Percentiles rank a stretch among this genome's conserved stretches.
Evolutionary conservation across 257 asterid species (phyloP).

Genomic region (Penstemon eatonii): DNA sequence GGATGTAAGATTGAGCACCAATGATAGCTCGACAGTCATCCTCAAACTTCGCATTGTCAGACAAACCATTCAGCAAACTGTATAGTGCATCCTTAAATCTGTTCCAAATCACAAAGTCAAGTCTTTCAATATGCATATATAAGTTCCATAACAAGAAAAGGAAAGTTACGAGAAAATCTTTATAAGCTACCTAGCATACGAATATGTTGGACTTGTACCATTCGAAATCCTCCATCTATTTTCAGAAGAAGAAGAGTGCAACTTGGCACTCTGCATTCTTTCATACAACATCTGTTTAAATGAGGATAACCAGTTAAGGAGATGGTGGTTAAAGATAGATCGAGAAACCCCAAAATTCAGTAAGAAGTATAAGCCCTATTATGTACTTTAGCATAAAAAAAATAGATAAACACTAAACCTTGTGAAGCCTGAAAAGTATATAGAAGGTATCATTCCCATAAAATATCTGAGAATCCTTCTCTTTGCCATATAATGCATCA

Average conservation of each 20-base stretch:
- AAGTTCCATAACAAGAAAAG: slow-evolving; percentile 19
- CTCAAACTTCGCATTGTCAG: slow-evolving; percentile 83
- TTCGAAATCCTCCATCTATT: slow-evolving; percentile 66
- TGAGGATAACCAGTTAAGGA: slow-evolving; percentile 25
- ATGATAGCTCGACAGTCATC: slow-evolving; percentile 93
- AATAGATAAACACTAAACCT: slow-evolving; percentile 42
- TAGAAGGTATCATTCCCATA: slow-evolving; percentile 89
- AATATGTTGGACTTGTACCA: slow-evolving; percentile 48
- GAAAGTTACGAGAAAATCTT: slow-evolving; percentile 14
- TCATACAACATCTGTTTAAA: slow-evolving; percentile 71
- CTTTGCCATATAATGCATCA: slow-evolving; percentile 41
- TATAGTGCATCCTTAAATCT: slow-evolving; percentile 82
- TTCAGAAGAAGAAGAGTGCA: slow-evolving; percentile 70
- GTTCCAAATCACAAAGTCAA: slow-evolving; percentile 37
- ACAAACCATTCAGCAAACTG: slow-evolving; percentile 77
- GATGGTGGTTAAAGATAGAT: slow-evolving; percentile 15
- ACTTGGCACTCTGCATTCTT: slow-evolving; percentile 77
- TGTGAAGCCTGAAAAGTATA: slow-evolving; percentile 85
- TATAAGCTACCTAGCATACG: slow-evolving; percentile 70
- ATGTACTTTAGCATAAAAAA: neutral
- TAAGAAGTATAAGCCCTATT: slow-evolving; percentile 14
- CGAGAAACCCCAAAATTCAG: slow-evolving; percentile 16
- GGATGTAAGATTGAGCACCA: slow-evolving; percentile 86
- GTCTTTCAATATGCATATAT: slow-evolving; percentile 22
- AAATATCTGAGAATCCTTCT: slow-evolving; percentile 48